These are phyloP conservation scores for Paspalum notatum DNA, from an alignment of 176 grass and related monocot species.

Conservation along the genomic window DNA sequence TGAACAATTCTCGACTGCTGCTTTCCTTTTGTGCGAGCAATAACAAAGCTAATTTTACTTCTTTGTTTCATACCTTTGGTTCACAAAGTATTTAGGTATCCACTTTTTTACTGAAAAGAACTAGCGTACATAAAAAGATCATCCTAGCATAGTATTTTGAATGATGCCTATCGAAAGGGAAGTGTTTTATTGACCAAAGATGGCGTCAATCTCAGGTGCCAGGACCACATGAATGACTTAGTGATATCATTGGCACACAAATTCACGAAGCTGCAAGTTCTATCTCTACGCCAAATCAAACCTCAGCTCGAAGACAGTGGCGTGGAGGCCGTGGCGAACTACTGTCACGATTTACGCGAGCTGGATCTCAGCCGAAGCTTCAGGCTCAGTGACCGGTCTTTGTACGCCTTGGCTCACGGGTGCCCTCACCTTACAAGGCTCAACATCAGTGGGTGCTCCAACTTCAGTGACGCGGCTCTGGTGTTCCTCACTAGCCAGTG, in stretches of 20 bases:
- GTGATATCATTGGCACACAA: conserved; percentile 66
- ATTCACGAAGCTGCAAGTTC: conserved; percentile 73
- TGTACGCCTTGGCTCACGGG: conserved; percentile 70
- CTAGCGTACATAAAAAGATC: neutral
- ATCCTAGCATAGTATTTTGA: neutral
- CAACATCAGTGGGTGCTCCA: conserved; percentile 88
- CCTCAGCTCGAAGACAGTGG: conserved; percentile 85
- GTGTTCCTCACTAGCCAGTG: conserved; percentile 60
- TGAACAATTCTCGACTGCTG: neutral
- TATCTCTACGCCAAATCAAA: conserved; percentile 71
- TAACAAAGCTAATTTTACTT: neutral
- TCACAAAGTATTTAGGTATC: neutral
- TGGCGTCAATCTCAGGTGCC: conserved; percentile 62
- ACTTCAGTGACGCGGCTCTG: conserved; percentile 67
- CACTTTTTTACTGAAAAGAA: neutral
- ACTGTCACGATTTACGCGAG: conserved; percentile 69
- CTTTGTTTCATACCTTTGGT: neutral
- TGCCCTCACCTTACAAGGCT: conserved; percentile 71
- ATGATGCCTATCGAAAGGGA: neutral
- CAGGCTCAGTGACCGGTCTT: conserved; percentile 64
- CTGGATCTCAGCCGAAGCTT: conserved; percentile 88
- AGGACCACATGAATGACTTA: conserved; percentile 77
- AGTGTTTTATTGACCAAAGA: conserved; percentile 11
- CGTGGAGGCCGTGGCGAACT: conserved; percentile 65
- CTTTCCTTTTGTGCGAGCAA: neutral